These are phyloP conservation scores for Royoungia palumana DNA, from an alignment of 768 basidiomycete genomes.

Conservation along the genomic window DNA sequence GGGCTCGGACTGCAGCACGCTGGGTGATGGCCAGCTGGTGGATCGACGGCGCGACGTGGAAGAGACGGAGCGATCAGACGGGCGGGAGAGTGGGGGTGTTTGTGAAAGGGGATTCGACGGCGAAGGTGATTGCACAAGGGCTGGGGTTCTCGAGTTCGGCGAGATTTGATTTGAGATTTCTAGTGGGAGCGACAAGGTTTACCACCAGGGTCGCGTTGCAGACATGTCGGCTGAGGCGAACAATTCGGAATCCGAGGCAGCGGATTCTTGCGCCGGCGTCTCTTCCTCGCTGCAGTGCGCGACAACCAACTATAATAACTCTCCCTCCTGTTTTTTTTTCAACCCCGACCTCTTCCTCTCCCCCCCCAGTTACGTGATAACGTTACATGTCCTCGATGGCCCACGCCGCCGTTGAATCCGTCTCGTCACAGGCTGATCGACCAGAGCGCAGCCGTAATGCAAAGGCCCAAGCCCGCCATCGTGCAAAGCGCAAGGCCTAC, in stretches of 20 bases:
- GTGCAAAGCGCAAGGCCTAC: conserved; percentile 90
- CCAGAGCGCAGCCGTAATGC: conserved; percentile 86
- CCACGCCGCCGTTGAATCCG: conserved; percentile 45
- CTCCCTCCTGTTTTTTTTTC: conserved; percentile 35
- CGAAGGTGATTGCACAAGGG: conserved; percentile 19
- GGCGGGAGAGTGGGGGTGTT: not conserved
- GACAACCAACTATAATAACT: conserved; percentile 34
- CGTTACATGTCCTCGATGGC: conserved; percentile 59
- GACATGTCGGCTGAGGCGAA: conserved; percentile 43
- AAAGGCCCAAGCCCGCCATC: conserved; percentile 84
- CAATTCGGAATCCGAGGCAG: conserved; percentile 46
- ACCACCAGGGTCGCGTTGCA: conserved; percentile 34
- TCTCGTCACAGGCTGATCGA: conserved; percentile 49
- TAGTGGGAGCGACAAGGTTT: conserved; percentile 28
- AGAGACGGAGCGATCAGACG: no score
- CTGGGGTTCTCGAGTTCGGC: conserved; percentile 20
- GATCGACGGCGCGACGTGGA: not conserved
- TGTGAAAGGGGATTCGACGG: conserved; percentile 2
- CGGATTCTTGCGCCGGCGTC: conserved; percentile 29
- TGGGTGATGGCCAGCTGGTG: no score
- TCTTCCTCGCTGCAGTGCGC: conserved; percentile 12
- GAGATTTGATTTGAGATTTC: conserved; percentile 34
- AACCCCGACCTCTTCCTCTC: conserved; percentile 50
- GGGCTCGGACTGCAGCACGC: not conserved
- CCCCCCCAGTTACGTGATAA: conserved; percentile 37